Evolutionary conservation across 345 rosid genomes (phyloP), one percentile per base, ranked within the genome.

Genomic region (Mallotus nudiflorus): DNA sequence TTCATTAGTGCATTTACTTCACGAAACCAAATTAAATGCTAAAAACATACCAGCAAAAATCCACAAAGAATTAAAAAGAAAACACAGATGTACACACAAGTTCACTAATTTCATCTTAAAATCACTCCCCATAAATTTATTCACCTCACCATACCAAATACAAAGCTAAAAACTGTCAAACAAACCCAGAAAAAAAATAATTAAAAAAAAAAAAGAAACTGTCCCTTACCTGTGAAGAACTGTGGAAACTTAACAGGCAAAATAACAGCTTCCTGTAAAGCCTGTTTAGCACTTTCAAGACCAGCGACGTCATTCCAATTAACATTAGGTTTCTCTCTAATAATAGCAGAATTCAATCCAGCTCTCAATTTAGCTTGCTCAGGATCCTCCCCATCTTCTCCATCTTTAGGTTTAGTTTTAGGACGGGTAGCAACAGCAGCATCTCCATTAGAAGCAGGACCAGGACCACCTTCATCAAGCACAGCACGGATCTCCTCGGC

Each of bases 271-370:
- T 93, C 98, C 81, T 93, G 97, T 60, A 93, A 68, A 3, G 97
- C 85, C 71, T 89, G 97, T 73, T 93, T 93, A 24, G 98, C 98
- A 65, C 96, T 91, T 77, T 93, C 98, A 37, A 93, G 88, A 22
- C 97, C 98, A 24, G 98, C 98, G 76, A 93, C 97, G 76, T 93
- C 97, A 44, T 80, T 85, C 98, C 98, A 93, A 78, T 86, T 89
- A 48, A 91, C 85, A 19, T 93, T 84, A 37, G 98, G 98, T 72
- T 93, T 93, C 79, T 91, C 98, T 79, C 96, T 84, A 11, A 93
- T 67, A 49, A 93, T 93, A 5, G 91, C 98, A 1, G 97, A 93
- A 80, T 88, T 85, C 66, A 93, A 74, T 14, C 98, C 97, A 42
- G 93, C 83, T 77, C 92, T 69, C 28, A 93, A 83, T 87, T 93